Evolutionary conservation across 345 rosid genomes (phyloP), one percentile per base, ranked within the genome.

Genomic region (Citropsis articulata): DNA sequence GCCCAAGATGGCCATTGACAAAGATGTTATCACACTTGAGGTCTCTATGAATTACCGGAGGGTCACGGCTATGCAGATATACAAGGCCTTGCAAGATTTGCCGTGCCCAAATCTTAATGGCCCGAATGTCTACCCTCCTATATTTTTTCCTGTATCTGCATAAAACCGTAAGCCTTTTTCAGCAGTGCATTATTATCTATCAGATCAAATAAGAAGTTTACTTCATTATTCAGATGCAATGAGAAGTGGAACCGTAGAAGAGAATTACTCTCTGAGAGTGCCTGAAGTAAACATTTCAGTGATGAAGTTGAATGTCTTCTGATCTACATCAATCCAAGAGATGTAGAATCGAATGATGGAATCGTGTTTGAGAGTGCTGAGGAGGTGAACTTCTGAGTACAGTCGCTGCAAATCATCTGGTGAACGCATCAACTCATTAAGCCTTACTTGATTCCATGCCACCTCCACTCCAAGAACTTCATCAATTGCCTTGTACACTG

Each of bases 271-370:
- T 82, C 97, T 81, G 64, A 91, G 89, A 73, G 89, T 89, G 82
- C 97, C 97, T 28, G 97, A 92, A 78, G 94, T 90, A 78, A 92
- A 90, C 93, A 92, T 80, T 82, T 92, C 97, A 31, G 94, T 92
- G 85, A 92, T 92, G 90, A 92, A 91, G 83, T 92, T 91, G 88
- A 91, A 90, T 81, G 87, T 85, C 81, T 85, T 89, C 60, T 63
- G 69, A 50, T 85, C 76, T 71, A 85, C 69, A 75, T 91, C 92
- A 42, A 92, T 86, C 97, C 97, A 92, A 5, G 97, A 93, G 76
- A 94, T 86, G 86, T 88, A 79, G 84, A 91, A 93, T 62, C 81
- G 85, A 64, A 93, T 89, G 83, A 93, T 90, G 25, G 93, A 91
- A 62, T 81, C 82, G 67, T 93, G 95, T 55, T 85, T 85, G 76